phyloP scores from a whole-genome alignment of 495 filamentous ascomycete species.

The Penicillium turbatum region DNA sequence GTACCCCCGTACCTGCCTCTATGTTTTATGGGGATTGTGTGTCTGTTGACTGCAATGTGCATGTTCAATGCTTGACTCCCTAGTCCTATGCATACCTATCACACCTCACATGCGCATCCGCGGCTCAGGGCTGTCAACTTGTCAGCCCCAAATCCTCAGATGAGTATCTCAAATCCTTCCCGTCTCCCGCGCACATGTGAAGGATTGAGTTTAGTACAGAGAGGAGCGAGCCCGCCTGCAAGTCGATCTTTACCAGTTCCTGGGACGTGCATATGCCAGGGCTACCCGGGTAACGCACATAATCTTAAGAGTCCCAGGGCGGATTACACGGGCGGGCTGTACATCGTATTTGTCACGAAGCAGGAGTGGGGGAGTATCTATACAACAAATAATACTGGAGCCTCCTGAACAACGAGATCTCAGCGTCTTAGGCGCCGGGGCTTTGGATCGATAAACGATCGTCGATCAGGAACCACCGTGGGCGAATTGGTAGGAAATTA shows the following conservation, averaged over 20 bases:
- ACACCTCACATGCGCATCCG: background rate
- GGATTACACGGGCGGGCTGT: background rate
- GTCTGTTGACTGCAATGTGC: too few relatives aligned
- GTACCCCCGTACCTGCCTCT: background rate
- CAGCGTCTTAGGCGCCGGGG: background rate
- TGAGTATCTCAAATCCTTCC: background rate
- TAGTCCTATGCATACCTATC: background rate
- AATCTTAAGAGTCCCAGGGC: background rate
- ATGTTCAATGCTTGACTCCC: too few relatives aligned
- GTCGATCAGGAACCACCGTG: conserved; percentile 8
- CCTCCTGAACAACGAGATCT: conserved; percentile 11
- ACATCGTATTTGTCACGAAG: conserved; percentile 8
- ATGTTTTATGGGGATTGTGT: too few relatives aligned
- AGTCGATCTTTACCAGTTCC: conserved; percentile 10
- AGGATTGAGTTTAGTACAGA: background rate
- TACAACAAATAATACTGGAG: background rate
- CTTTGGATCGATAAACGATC: conserved; percentile 15
- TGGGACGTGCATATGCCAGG: background rate
- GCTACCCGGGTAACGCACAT: background rate
- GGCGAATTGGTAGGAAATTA: background rate
- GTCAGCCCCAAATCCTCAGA: background rate
- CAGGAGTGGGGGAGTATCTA: too few relatives aligned
- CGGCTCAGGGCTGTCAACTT: background rate
- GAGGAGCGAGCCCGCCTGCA: background rate
- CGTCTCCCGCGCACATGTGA: background rate